Evolutionary conservation across 495 filamentous ascomycete species (phyloP).

Genomic region (Pyrenopolyporus hunteri): DNA sequence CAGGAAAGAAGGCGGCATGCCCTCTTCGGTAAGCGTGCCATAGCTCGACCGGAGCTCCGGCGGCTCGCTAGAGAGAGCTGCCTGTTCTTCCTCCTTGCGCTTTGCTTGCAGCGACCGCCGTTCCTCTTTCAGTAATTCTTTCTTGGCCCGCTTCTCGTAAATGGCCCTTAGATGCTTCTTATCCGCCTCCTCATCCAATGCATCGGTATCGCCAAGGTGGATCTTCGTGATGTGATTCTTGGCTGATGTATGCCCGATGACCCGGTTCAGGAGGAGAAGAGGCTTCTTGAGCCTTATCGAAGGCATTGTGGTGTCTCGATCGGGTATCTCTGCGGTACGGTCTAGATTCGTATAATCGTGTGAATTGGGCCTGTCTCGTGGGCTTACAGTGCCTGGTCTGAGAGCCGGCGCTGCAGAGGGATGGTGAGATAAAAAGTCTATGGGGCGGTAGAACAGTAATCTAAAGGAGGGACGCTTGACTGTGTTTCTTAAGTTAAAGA

Average conservation of each 20-base stretch:
- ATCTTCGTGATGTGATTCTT: constrained; percentile 55
- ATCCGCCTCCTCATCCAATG: constrained; percentile 47
- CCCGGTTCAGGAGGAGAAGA: constrained; percentile 51
- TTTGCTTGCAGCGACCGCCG: constrained; percentile 56
- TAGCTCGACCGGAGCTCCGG: constrained; percentile 66
- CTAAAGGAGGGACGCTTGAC: not conserved
- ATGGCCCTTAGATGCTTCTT: constrained; percentile 58
- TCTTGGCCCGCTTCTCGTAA: constrained; percentile 57
- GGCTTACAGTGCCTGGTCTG: not conserved
- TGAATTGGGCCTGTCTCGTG: not conserved
- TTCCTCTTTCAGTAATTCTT: constrained; percentile 58
- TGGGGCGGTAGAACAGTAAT: not conserved
- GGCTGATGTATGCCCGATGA: constrained; percentile 50
- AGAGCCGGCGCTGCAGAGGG: not conserved
- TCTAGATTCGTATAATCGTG: not conserved
- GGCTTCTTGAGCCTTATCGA: constrained; percentile 49
- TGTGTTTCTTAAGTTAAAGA: constrained; percentile 4
- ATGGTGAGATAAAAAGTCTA: not conserved
- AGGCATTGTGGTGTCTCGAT: constrained; percentile 38
- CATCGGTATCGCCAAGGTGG: constrained; percentile 56
- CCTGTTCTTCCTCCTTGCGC: constrained; percentile 54
- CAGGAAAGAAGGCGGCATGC: constrained; percentile 33
- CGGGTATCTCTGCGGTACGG: not conserved
- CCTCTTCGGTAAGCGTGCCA: constrained; percentile 55
- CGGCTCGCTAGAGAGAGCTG: constrained; percentile 51